These are phyloP conservation scores for Aspergillus ustus DNA, from an alignment of 2,329 filamentous ascomycete genomes.

Conservation along the genomic window DNA sequence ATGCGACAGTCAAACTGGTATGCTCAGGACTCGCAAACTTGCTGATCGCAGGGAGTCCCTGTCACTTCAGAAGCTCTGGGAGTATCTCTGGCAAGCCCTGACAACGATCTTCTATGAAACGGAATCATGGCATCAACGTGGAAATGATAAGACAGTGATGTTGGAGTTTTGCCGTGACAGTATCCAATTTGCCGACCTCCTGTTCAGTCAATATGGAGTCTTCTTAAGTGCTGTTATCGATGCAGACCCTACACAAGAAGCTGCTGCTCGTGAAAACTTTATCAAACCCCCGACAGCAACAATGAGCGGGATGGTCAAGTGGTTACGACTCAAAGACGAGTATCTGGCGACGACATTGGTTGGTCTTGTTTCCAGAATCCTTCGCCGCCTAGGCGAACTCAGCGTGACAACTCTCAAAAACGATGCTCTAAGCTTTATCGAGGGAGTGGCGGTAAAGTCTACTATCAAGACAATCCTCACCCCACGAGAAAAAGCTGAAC, in stretches of 20 bases:
- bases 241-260: conserved; percentile 44
- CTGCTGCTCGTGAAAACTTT: conserved; percentile 56
- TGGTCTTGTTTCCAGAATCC: conserved; percentile 79
- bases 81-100: conserved; percentile 78
- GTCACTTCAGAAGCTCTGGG: conserved; percentile 79
- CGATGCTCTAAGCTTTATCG: conserved; percentile 66
- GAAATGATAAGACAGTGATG: conserved; percentile 76
- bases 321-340: conserved; percentile 86
- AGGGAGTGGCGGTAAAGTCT: conserved; percentile 57
- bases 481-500: conserved; percentile 80
- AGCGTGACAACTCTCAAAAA: conserved; percentile 69
- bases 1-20: conserved; percentile 65
- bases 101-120: conserved; percentile 81
- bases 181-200: conserved; percentile 87
- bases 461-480: conserved; percentile 78
- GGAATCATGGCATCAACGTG: conserved; percentile 75
- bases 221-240: conserved; percentile 72
- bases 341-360: conserved; percentile 85
- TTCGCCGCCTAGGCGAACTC: conserved; percentile 78
- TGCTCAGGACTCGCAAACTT: conserved; percentile 63
- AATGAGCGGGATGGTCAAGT: conserved; percentile 74
- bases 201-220: conserved; percentile 84
- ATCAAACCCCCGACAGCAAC: conserved; percentile 68
- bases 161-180: conserved; percentile 91
- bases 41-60: conserved; percentile 63